Evolutionary conservation across 306 rosid species (phyloP), one percentile per base, ranked within the genome.

Genomic region (Cucumis hystrix): DNA sequence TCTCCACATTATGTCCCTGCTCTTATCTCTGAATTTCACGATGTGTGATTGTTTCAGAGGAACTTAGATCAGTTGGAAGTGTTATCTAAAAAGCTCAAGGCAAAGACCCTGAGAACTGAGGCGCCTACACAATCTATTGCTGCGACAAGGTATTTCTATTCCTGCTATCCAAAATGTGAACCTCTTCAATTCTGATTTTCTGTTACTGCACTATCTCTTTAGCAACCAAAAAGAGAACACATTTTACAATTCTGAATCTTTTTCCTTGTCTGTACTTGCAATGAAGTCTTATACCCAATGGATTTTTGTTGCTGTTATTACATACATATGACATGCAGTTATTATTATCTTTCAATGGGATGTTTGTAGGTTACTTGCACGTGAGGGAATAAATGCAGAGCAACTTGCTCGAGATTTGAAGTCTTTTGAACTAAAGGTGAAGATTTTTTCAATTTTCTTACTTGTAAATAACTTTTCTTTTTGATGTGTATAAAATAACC

Each of bases 311-410:
- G 1, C 5, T 39, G 18, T 13, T 62, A 40, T 39, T 0, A 30
- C 41, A 54, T n/a, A 67, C 39, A 15, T 17, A 23, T 20, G 54
- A 23, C 10, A 41, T 60, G 43, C 41, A 43, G 6, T 30, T 61
- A 14, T 1, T 5, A 28, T 28, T 59, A 18, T 37, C 15, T 77
- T 41, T 21, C 1, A 6, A 23, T 78, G 69, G 47, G 83, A 72
- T 45, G 51, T 14, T 84, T 84, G 45, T 81, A 95, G 97, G 88
- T 93, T 95, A 40, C 99, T 95, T 88, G 99, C 99, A 2, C 90
- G 99, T 8, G 97, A 95, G 86, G 99, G 99, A 76, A 89, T 95
- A 86, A 91, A 95, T 79, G 99, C 99, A 5, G 99, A 95, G 86
- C 99, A 95, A 87, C 99, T 95, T 83, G 96, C 99, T 45, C 89